phyloP scores from a whole-genome alignment of 139 green algal genomes.

The Chlamydomonas schloesseri region DNA sequence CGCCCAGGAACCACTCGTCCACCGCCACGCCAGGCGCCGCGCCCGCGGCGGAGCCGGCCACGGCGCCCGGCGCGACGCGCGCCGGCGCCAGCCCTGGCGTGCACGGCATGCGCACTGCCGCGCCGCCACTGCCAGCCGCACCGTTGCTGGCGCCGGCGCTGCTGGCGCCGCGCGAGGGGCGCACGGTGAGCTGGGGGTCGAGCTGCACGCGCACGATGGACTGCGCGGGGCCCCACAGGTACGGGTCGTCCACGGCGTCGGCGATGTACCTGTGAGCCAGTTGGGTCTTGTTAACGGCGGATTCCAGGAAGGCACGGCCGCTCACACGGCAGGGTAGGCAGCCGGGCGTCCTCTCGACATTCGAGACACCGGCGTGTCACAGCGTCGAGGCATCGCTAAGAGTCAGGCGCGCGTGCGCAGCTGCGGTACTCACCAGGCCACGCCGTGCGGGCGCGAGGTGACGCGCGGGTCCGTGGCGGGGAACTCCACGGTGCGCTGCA shows the following conservation, averaged over 20 bases:
- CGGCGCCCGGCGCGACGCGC: not conserved
- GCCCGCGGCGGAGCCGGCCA: not conserved
- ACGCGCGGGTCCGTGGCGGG: slow-evolving; percentile 48
- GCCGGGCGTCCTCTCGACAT: too few relatives aligned
- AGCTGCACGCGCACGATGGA: slow-evolving; percentile 18
- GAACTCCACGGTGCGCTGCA: slow-evolving; percentile 76
- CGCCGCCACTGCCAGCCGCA: too few relatives aligned
- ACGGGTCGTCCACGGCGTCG: slow-evolving; percentile 57
- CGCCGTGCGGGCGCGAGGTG: slow-evolving; percentile 47
- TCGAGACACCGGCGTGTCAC: too few relatives aligned
- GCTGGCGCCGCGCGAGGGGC: not conserved
- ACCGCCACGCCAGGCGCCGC: not conserved
- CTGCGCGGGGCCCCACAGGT: slow-evolving; percentile 58
- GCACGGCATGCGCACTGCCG: too few relatives aligned
- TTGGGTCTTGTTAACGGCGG: too few relatives aligned
- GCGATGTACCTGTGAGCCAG: too few relatives aligned
- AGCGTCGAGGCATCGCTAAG: too few relatives aligned
- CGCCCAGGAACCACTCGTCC: slow-evolving; percentile 52
- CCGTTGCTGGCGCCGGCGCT: not conserved
- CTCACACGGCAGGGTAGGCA: too few relatives aligned
- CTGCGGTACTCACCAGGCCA: too few relatives aligned
- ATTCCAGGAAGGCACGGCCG: too few relatives aligned
- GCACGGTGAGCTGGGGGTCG: not conserved
- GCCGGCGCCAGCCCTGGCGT: not conserved
- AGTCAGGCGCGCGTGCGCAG: too few relatives aligned